Percentiles rank a stretch among this genome's conserved stretches.
These are phyloP conservation scores for Beauveria rudraprayagi DNA, from an alignment of 2,329 filamentous ascomycete genomes.

Conservation along the genomic window DNA sequence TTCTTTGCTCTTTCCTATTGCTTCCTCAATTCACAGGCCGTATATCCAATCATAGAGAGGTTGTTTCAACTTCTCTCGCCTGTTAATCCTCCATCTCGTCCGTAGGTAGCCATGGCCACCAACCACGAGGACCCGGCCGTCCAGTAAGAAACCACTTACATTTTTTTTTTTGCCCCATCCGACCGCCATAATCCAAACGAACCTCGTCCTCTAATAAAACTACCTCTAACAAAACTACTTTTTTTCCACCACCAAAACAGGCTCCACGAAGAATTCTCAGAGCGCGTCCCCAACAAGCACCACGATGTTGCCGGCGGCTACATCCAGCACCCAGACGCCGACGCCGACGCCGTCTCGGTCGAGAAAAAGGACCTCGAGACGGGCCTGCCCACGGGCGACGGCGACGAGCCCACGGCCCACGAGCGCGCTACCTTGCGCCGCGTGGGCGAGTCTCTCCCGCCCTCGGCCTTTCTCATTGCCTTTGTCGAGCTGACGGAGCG, in stretches of 20 bases:
- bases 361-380: slow-evolving; percentile 16
- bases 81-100: not conserved
- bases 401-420: slow-evolving; percentile 43
- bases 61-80: not conserved
- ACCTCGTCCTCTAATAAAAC: not conserved
- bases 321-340: slow-evolving; percentile 4
- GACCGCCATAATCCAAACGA: no score
- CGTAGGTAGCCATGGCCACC: slow-evolving; percentile 22
- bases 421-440: slow-evolving; percentile 44
- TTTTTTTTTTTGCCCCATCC: not conserved
- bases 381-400: slow-evolving; percentile 28
- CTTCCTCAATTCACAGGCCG: not conserved
- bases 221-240: not conserved
- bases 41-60: not conserved
- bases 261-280: slow-evolving; percentile 16
- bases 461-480: slow-evolving; percentile 48
- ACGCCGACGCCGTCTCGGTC: not conserved
- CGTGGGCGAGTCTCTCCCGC: slow-evolving; percentile 45
- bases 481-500: slow-evolving; percentile 48
- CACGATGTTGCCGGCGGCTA: slow-evolving; percentile 16
- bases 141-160: slow-evolving; percentile 21
- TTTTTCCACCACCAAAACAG: not conserved
- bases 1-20: not conserved
- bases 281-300: slow-evolving; percentile 15
- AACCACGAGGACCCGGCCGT: slow-evolving; percentile 26